Base-by-base conservation (phyloP, 768 basidiomycete species). In the Chlorophyllum brunneum region DNA sequence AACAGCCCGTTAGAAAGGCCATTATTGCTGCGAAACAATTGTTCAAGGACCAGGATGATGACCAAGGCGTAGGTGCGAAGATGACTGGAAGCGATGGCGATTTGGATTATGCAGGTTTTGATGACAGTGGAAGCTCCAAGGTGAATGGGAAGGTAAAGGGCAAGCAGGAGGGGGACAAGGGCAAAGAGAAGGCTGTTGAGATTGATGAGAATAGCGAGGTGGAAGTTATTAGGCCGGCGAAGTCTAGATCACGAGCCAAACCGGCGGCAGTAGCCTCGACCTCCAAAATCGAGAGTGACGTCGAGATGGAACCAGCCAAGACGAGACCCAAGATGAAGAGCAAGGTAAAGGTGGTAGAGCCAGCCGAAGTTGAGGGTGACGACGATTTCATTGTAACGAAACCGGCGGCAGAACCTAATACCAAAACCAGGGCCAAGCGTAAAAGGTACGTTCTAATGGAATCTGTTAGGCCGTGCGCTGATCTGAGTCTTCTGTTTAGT, bases 371-470 rank as follows among this genome's bases (percentile, higher is more conserved):
- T 8, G 60, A 55, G 29, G 54, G 52, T 27, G 57, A 63, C 24
- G 53, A 39, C 20, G 56, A 59, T 34, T 54, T 59, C 20, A 51
- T 36, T 30, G 16, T 51, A 41, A 24, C 36, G 26, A 42, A 41
- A 34, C 20, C 41, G 15, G 18, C 18, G 15, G 20, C 18, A 31
- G 44, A 39, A 40, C 31, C 40, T 18, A 65, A 68, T 51, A 62
- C 48, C 27, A 55, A 61, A 44, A 55, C 43, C 11, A 37, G 61
- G 13, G 63, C 69, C 38, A 91, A 91, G 67, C 81, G 87, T 37
- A 92, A 90, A 67, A 86, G 80, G 88, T 85, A 54, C 38, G 59
- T 42, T 31, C 5, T 36, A 38, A n/a, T n/a, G n/a, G n/a, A n/a
- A n/a, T n/a, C n/a, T n/a, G n/a, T n/a, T n/a, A n/a, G n/a, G n/a